A percentile compares a stretch with the other conserved stretches of the same genome.
Evolutionary conservation across 106 monocot species (phyloP).

Genomic region (Allium fistulosum): DNA sequence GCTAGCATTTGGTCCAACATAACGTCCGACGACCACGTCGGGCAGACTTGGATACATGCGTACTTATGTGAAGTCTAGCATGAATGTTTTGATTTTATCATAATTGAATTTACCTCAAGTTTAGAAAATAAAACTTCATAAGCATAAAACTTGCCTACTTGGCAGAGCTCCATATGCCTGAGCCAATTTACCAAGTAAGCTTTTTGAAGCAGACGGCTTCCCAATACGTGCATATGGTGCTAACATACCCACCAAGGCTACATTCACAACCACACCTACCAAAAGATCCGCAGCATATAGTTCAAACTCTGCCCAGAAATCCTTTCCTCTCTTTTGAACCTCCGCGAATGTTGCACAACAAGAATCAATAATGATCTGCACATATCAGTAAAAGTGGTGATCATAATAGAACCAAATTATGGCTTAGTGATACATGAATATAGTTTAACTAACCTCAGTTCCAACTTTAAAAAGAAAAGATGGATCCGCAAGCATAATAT

Average conservation of each 20-base stretch:
- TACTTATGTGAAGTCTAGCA: too few relatives aligned
- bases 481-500: conserved; percentile 77
- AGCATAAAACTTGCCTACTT: conserved; percentile 37
- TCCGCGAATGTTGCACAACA: conserved; percentile 85
- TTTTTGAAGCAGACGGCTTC: conserved; percentile 29
- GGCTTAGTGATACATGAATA: not conserved
- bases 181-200: conserved; percentile 28
- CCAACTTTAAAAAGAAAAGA: conserved; percentile 81
- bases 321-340: conserved; percentile 80
- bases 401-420: not conserved
- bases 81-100: too few relatives aligned
- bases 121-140: too few relatives aligned
- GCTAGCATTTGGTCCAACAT: too few relatives aligned
- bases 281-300: conserved; percentile 77
- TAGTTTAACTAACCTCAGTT: conserved; percentile 46
- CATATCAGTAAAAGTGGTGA: not conserved
- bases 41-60: too few relatives aligned
- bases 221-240: conserved; percentile 77
- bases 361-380: conserved; percentile 69
- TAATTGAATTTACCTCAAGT: too few relatives aligned
- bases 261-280: conserved; percentile 62
- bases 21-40: too few relatives aligned
- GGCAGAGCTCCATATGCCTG: conserved; percentile 57
- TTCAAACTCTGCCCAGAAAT: conserved; percentile 89
- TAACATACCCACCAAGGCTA: conserved; percentile 54